Conservation (phyloP, 352 stramenopile species). For the Stramenopiles sp. region DNA sequence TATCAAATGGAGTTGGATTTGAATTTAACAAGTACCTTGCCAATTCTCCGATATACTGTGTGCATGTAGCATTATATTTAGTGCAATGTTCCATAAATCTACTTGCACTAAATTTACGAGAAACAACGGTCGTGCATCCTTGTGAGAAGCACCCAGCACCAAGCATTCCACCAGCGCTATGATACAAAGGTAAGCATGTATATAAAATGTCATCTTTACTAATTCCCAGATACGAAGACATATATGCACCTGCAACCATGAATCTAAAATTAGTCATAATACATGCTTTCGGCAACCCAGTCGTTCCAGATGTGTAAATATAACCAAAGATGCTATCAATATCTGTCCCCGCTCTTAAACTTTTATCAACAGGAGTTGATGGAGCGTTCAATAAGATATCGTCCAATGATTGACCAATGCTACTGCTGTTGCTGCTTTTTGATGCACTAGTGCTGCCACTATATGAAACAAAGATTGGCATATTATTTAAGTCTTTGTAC, state of each 20-base stretch:
- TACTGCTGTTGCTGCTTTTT: conserved; percentile 16
- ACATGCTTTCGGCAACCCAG: conserved; percentile 22
- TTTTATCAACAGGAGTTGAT: neutral
- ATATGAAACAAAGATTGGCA: conserved; percentile 35
- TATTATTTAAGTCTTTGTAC: conserved; percentile 22
- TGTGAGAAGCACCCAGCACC: conserved; percentile 46
- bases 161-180: conserved; percentile 50
- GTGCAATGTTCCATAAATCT: conserved; percentile 50
- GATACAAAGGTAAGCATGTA: conserved; percentile 52
- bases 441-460: no score
- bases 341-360: conserved; percentile 5
- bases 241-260: conserved; percentile 3
- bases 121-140: conserved; percentile 43
- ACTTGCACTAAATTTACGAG: conserved; percentile 40
- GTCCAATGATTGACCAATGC: neutral
- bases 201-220: conserved; percentile 27
- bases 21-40: conserved; percentile 52
- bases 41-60: conserved; percentile 73
- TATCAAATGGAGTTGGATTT: conserved; percentile 15
- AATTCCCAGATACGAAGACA: neutral
- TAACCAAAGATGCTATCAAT: conserved; percentile 30
- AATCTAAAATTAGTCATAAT: conserved; percentile 14
- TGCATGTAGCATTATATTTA: conserved; percentile 37
- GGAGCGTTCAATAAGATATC: neutral
- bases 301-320: conserved; percentile 64